Conservation (phyloP, 768 basidiomycete genomes). For the Antrodiella citrinella region DNA sequence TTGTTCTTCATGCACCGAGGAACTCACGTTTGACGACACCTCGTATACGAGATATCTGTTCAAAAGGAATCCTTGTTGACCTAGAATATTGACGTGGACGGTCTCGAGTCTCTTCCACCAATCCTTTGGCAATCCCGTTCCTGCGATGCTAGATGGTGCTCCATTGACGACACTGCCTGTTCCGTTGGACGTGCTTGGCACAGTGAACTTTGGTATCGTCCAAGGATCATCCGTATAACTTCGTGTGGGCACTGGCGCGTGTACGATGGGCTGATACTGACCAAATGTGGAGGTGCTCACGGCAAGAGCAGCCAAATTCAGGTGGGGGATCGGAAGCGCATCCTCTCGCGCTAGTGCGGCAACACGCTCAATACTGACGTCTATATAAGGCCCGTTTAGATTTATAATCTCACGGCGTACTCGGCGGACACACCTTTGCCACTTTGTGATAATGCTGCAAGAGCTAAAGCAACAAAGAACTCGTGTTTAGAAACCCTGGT, state of each 20-base stretch:
- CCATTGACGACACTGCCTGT: constrained; percentile 30
- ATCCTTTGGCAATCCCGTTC: constrained; percentile 63
- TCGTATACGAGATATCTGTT: constrained; percentile 85
- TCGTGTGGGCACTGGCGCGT: constrained; percentile 31
- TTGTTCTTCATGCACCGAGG: not conserved
- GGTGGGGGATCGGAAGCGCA: constrained; percentile 63
- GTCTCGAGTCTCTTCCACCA: constrained; percentile 87
- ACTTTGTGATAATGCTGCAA: constrained; percentile 80
- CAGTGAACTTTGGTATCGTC: constrained; percentile 16
- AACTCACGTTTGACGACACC: constrained; percentile 65
- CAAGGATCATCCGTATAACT: constrained; percentile 63
- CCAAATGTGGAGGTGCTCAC: constrained; percentile 43
- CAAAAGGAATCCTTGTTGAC: constrained; percentile 88
- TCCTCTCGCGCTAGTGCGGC: constrained; percentile 73
- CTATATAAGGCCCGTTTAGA: constrained; percentile 36
- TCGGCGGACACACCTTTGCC: constrained; percentile 50
- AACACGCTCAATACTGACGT: constrained; percentile 76
- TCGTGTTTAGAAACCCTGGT: constrained; percentile 80
- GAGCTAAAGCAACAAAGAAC: constrained; percentile 84
- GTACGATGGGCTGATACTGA: constrained; percentile 22
- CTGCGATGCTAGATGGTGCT: constrained; percentile 51
- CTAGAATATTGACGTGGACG: constrained; percentile 63
- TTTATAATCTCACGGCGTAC: not conserved
- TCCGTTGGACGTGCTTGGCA: constrained; percentile 5
- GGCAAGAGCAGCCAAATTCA: constrained; percentile 55